Percentiles rank a stretch among this genome's conserved stretches.
Conservation (phyloP, 1,284 basidiomycete genomes). For the Neolentinus lepideus region DNA sequence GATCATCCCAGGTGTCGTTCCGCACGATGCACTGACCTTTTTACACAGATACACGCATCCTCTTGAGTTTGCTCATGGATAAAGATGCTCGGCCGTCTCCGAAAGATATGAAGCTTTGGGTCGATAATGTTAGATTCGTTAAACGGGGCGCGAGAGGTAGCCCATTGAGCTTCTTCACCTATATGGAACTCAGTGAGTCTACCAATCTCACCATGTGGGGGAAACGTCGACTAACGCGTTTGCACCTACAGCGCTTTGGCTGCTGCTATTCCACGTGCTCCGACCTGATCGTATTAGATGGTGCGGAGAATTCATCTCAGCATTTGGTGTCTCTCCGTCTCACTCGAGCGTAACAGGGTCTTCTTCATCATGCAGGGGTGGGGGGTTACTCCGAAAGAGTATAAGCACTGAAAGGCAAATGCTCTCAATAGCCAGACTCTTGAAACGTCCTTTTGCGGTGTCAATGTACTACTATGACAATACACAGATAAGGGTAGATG, state of each 20-base stretch:
- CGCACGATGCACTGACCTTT: background rate
- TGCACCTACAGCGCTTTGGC: slow-evolving; percentile 36
- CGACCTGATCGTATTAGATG: slow-evolving; percentile 36
- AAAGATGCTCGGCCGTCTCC: slow-evolving; percentile 39
- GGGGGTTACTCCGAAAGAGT: slow-evolving; percentile 22
- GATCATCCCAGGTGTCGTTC: background rate
- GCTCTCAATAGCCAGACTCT: too few species aligned
- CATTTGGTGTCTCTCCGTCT: background rate
- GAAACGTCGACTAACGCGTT: too few species aligned
- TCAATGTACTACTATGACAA: too few species aligned
- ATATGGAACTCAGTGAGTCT: slow-evolving; percentile 47
- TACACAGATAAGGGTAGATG: too few species aligned
- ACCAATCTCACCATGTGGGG: too few species aligned
- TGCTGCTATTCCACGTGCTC: slow-evolving; percentile 39
- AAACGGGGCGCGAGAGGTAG: slow-evolving; percentile 49
- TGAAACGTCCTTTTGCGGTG: too few species aligned
- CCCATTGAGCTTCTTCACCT: slow-evolving; percentile 57
- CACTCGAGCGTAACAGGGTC: slow-evolving; percentile 20
- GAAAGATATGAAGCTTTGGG: slow-evolving; percentile 60
- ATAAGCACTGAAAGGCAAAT: background rate
- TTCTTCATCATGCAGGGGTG: slow-evolving; percentile 45
- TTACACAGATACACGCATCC: slow-evolving; percentile 42
- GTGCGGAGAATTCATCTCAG: slow-evolving; percentile 19
- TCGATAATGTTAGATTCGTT: slow-evolving; percentile 51
- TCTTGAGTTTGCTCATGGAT: slow-evolving; percentile 52